Percentiles rank a stretch among this genome's conserved stretches.
Conservation (phyloP, 371 early-diverging fungal species). For the Mortierella sp. region DNA sequence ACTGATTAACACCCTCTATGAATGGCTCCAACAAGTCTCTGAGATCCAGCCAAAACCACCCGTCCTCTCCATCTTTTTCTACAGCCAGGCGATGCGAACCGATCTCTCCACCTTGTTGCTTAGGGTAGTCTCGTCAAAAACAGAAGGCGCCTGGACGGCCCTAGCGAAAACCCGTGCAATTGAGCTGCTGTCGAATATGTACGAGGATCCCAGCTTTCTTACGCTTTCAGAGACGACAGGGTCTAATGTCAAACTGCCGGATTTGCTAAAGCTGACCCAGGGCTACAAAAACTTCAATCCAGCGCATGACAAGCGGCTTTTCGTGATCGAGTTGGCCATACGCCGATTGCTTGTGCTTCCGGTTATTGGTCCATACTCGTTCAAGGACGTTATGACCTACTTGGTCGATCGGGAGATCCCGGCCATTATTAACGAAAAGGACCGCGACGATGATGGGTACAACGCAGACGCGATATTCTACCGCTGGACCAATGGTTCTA, state of each 20-base stretch:
- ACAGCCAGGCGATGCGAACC: conserved; percentile 13
- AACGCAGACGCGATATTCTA: conserved; percentile 16
- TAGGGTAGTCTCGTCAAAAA: conserved; percentile 8
- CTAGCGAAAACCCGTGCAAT: conserved; percentile 25
- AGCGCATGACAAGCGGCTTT: conserved; percentile 30
- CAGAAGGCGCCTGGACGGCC: conserved; percentile 1
- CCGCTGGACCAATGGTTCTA: conserved; percentile 17
- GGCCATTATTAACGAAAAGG: conserved; percentile 17
- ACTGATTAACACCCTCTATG: conserved; percentile 35
- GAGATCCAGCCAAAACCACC: conserved; percentile 23
- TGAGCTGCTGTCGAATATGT: conserved; percentile 36
- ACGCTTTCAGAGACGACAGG: conserved; percentile 19
- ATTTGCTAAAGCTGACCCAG: conserved; percentile 33
- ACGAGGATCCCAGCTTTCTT: conserved; percentile 37
- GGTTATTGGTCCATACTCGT: conserved; percentile 19
- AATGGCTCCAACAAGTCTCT: conserved; percentile 26
- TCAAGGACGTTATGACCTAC: conserved; percentile 31
- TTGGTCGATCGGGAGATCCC: conserved; percentile 39
- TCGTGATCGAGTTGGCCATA: conserved; percentile 32
- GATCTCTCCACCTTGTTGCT: conserved; percentile 16
- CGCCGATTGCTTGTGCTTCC: conserved; percentile 26
- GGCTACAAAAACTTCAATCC: conserved; percentile 8
- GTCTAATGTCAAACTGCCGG: conserved; percentile 17
- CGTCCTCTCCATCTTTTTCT: conserved; percentile 37
- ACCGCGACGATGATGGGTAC: conserved; percentile 38